These are phyloP conservation scores for Pythium phragmitis DNA, from an alignment of 352 stramenopile species.

Conservation along the genomic window DNA sequence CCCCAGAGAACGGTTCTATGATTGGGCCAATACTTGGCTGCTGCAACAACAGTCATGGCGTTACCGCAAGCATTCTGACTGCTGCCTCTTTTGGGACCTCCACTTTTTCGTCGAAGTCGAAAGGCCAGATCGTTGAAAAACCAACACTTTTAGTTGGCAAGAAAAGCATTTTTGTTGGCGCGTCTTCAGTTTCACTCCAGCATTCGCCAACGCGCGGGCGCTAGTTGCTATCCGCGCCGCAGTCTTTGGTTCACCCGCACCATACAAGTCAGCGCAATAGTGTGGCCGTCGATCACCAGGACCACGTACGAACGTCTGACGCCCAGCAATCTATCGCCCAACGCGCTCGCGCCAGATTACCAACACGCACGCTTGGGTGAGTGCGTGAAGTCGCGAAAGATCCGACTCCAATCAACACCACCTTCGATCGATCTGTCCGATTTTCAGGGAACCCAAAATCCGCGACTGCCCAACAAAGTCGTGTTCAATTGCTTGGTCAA, in stretches of 20 bases:
- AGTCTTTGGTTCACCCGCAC: neutral
- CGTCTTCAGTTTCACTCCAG: constrained; percentile 2
- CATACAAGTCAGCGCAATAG: neutral
- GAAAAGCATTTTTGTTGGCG: constrained; percentile 2
- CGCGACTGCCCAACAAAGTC: neutral
- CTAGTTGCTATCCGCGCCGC: neutral
- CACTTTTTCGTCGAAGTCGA: constrained; percentile 16
- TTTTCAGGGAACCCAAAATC: neutral
- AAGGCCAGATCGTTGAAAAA: neutral
- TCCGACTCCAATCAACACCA: constrained; percentile 14
- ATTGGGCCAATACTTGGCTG: constrained; percentile 5
- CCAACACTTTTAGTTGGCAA: too few species aligned
- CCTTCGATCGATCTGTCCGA: neutral
- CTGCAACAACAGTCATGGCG: neutral
- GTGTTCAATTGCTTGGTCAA: too few species aligned
- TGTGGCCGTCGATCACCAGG: neutral
- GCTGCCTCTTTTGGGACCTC: neutral
- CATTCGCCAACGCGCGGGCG: neutral
- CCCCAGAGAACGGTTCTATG: constrained; percentile 1
- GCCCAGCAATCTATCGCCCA: too few species aligned
- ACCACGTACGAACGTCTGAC: neutral
- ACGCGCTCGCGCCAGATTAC: constrained; percentile 11
- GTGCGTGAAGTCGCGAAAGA: neutral
- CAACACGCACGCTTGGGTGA: neutral
- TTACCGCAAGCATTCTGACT: constrained; percentile 10